Evolutionary conservation across 768 basidiomycete genomes (phyloP), one percentile per base, ranked within the genome.

Genomic region (Russula sp.): DNA sequence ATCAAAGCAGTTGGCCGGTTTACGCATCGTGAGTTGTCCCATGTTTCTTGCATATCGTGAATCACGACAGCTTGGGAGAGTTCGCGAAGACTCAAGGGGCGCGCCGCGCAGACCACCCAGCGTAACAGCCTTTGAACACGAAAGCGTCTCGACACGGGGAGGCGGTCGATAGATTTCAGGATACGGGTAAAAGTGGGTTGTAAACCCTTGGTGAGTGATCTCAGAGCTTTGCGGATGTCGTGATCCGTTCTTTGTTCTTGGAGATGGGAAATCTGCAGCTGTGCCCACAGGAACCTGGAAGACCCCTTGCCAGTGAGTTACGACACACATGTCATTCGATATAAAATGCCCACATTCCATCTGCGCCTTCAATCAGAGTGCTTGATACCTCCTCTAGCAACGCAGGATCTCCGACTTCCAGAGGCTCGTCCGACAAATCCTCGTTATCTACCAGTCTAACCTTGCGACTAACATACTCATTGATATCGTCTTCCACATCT

Each of bases 181-280:
- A 20, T 44, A 9, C 59, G 39, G 34, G 44, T 47, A 31, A 55
- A 61, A 8, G 52, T 61, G 22, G 39, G 44, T 39, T 61, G 14
- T 42, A 61, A 27, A 32, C 59, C 59, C 11, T 5, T 45, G 4
- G 52, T 32, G 9, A 61, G 44, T 35, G 52, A 42, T 42, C 18
- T 31, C 39, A 61, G 34, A 20, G 59, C 42, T 4, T 51, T 20
- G 20, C 52, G 52, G 32, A 54, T 54, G 35, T 61, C 59, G 27
- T 55, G 18, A 22, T 61, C 59, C 11, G 59, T 61, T 42, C 59
- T 54, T 47, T 61, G 52, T 34, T 53, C 44, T 34, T 54, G 59
- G 11, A 60, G 59, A 45, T 60, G 59, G 13, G 40, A 44, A 11
- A 60, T 54, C 22, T 60, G 59, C 48, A 60, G 18, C 9, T 52